These are phyloP conservation scores for Alternaria ethzedia DNA, from an alignment of 2,329 filamentous ascomycete genomes.

Conservation along the genomic window DNA sequence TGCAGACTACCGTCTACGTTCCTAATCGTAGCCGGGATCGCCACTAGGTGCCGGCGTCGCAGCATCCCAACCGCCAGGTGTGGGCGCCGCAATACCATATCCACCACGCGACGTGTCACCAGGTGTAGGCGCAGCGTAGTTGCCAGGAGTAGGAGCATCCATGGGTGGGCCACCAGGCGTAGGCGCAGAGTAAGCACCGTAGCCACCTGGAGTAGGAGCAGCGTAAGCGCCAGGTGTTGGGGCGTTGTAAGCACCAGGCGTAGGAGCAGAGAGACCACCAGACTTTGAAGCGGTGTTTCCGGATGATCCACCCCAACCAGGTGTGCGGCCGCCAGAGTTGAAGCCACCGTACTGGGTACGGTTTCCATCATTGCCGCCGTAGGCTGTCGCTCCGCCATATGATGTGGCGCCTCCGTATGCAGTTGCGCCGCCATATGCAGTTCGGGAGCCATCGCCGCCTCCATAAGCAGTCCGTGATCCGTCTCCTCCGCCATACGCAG, in stretches of 20 bases:
- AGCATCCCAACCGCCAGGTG: conserved; percentile 65
- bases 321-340: conserved; percentile 57
- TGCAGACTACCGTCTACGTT: background rate
- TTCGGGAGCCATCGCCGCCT: conserved; percentile 50
- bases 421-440: conserved; percentile 63
- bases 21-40: conserved; percentile 34
- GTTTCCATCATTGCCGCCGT: conserved; percentile 46
- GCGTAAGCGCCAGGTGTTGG: conserved; percentile 47
- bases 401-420: conserved; percentile 76
- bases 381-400: conserved; percentile 64
- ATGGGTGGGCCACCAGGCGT: conserved; percentile 46
- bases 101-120: conserved; percentile 33
- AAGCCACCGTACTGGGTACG: conserved; percentile 60
- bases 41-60: conserved; percentile 43
- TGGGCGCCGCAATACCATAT: conserved; percentile 60
- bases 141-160: conserved; percentile 49
- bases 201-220: conserved; percentile 43
- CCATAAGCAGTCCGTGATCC: conserved; percentile 47
- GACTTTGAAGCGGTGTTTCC: conserved; percentile 32
- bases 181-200: conserved; percentile 46
- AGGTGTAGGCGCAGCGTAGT: conserved; percentile 49
- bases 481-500: conserved; percentile 53
- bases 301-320: conserved; percentile 63
- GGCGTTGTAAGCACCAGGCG: conserved; percentile 43
- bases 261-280: conserved; percentile 39